Evolutionary conservation across 306 rosid species (phyloP).

Genomic region (Albizia julibrissin): DNA sequence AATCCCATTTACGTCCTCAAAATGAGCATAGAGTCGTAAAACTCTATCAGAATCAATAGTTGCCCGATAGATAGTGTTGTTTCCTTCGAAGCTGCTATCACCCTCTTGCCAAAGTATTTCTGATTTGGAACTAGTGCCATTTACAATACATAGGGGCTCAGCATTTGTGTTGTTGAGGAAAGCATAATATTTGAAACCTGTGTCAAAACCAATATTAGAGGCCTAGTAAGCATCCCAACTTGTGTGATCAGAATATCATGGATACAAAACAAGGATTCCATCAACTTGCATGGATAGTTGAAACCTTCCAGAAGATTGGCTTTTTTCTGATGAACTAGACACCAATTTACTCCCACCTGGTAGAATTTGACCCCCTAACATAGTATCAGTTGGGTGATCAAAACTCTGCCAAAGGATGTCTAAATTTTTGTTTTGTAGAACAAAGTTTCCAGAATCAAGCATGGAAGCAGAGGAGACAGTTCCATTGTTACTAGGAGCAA

Average conservation of each 20-base stretch:
- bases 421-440: background rate
- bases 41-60: constrained; percentile 31
- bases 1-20: background rate
- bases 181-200: background rate
- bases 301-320: constrained; percentile 23
- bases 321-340: constrained; percentile 26
- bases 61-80: constrained; percentile 25
- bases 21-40: constrained; percentile 22
- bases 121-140: background rate
- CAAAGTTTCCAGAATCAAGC: constrained; percentile 45
- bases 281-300: constrained; percentile 32
- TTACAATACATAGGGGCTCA: background rate
- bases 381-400: constrained; percentile 1
- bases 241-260: background rate
- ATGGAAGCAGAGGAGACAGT: constrained; percentile 40
- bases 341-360: background rate
- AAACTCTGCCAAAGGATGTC: background rate
- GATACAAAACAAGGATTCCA: constrained; percentile 39
- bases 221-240: constrained; percentile 24
- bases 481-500: constrained; percentile 3
- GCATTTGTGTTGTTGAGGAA: constrained; percentile 17
- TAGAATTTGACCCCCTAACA: constrained; percentile 36
- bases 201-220: rapidly evolving
- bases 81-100: background rate
- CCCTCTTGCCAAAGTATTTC: background rate